Conservation (phyloP, 257 asterid genomes). For the Gentiana dahurica region DNA sequence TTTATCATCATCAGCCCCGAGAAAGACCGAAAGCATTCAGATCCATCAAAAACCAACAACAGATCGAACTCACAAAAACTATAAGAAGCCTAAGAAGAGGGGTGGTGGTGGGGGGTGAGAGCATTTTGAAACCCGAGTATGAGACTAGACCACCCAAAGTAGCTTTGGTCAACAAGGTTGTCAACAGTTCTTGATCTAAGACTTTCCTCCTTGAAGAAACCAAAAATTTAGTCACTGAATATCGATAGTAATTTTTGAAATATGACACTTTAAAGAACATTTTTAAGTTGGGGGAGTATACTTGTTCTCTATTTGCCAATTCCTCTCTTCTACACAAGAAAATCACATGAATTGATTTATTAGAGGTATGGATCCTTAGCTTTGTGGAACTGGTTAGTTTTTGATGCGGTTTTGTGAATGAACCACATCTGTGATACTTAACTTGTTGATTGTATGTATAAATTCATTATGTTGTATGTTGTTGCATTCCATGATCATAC, state of each 20-base stretch:
- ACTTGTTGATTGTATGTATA: too few species aligned
- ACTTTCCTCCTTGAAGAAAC: constrained; percentile 67
- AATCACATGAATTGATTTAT: too few species aligned
- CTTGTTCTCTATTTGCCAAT: too few species aligned
- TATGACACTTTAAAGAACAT: constrained; percentile 46
- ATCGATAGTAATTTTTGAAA: constrained; percentile 43
- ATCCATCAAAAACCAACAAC: background rate
- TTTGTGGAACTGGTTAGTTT: too few species aligned
- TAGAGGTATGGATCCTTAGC: too few species aligned
- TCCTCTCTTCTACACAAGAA: too few species aligned
- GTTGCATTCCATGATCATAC: too few species aligned
- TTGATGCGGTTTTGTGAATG: too few species aligned
- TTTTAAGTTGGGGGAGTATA: constrained; percentile 26
- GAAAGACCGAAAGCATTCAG: background rate
- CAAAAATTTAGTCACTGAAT: constrained; percentile 28
- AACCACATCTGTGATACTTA: too few species aligned
- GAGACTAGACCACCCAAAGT: constrained; percentile 64
- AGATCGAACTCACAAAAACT: background rate
- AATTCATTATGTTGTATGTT: too few species aligned
- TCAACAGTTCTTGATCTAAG: constrained; percentile 64
- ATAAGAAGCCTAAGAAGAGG: background rate
- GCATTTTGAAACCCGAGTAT: constrained; percentile 34
- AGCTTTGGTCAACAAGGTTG: constrained; percentile 61
- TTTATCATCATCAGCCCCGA: constrained; percentile 40
- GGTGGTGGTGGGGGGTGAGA: background rate